These are phyloP conservation scores for Pyrenophora tritici-repentis DNA, from an alignment of 2,329 filamentous ascomycete genomes.

Conservation along the genomic window DNA sequence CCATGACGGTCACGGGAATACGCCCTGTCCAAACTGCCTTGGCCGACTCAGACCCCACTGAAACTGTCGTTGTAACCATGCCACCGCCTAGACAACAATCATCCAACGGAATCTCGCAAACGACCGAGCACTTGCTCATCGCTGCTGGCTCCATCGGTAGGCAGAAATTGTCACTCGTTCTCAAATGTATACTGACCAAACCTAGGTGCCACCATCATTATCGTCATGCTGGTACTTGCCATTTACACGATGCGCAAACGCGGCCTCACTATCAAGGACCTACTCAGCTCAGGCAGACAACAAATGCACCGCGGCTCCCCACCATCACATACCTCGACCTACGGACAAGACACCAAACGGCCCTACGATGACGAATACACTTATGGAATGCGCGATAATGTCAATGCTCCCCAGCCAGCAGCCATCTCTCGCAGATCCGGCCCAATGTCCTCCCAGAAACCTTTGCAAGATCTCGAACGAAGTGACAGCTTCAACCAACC, in stretches of 20 bases:
- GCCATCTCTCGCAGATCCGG: slow-evolving; percentile 30
- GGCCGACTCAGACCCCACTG: slow-evolving; percentile 29
- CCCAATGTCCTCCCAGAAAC: slow-evolving; percentile 37
- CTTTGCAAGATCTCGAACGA: slow-evolving; percentile 34
- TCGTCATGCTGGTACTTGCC: slow-evolving; percentile 44
- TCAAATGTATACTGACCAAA: slow-evolving; percentile 16
- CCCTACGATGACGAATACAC: slow-evolving; percentile 28
- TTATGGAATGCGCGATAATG: slow-evolving; percentile 29
- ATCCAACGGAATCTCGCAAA: slow-evolving; percentile 37
- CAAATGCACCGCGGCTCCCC: slow-evolving; percentile 29
- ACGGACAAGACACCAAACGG: slow-evolving; percentile 35
- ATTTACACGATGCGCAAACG: slow-evolving; percentile 47
- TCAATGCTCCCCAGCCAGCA: slow-evolving; percentile 34
- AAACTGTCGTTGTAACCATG: slow-evolving; percentile 34
- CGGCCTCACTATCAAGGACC: slow-evolving; percentile 39
- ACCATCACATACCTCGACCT: slow-evolving; percentile 28
- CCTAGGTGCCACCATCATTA: slow-evolving; percentile 46
- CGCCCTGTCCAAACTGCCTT: slow-evolving; percentile 24
- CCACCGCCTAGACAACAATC: slow-evolving; percentile 23
- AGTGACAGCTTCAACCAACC: slow-evolving; percentile 38
- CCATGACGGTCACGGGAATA: slow-evolving; percentile 25
- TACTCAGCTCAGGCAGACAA: slow-evolving; percentile 31
- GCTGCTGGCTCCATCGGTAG: slow-evolving; percentile 49
- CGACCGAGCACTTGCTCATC: slow-evolving; percentile 48
- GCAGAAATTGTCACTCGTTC: not conserved